Conservation (phyloP, 768 basidiomycete genomes). For the Serendipita vermifera region DNA sequence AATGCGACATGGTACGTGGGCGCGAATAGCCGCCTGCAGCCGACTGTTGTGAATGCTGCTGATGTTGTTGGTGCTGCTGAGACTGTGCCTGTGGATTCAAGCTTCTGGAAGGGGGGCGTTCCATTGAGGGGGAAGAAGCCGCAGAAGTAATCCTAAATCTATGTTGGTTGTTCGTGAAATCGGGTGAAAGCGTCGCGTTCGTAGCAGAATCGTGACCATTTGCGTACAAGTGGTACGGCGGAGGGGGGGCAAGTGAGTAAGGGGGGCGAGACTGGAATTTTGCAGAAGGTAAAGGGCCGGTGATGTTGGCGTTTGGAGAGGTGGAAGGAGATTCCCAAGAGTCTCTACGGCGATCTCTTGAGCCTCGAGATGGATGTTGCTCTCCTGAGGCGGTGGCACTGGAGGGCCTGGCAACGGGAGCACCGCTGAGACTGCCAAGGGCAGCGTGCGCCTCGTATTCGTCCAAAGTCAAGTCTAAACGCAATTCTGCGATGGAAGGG, state of each 20-base stretch:
- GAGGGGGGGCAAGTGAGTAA: constrained; percentile 3
- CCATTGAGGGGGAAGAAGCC: too few relatives aligned
- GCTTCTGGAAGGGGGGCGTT: too few relatives aligned
- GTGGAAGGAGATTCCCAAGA: background rate
- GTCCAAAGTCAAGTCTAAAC: background rate
- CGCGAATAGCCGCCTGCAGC: background rate
- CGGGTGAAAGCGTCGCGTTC: too few relatives aligned
- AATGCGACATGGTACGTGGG: background rate
- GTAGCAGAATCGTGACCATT: too few relatives aligned
- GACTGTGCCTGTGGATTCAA: too few relatives aligned
- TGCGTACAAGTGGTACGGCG: constrained; percentile 3
- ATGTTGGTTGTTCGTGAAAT: too few relatives aligned
- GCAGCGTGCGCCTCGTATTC: background rate
- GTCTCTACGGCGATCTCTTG: background rate
- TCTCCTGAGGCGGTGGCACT: background rate
- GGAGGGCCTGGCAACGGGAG: background rate
- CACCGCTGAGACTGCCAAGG: background rate
- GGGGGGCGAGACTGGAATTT: too few relatives aligned
- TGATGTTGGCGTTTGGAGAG: background rate
- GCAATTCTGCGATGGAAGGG: constrained; percentile 7
- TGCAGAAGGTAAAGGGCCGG: too few relatives aligned
- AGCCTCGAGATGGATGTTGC: background rate
- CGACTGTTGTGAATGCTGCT: background rate
- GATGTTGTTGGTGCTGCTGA: background rate
- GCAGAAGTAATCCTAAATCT: too few relatives aligned